phyloP scores from a whole-genome alignment of 1,284 basidiomycete genomes.

The Grifola frondosa region DNA sequence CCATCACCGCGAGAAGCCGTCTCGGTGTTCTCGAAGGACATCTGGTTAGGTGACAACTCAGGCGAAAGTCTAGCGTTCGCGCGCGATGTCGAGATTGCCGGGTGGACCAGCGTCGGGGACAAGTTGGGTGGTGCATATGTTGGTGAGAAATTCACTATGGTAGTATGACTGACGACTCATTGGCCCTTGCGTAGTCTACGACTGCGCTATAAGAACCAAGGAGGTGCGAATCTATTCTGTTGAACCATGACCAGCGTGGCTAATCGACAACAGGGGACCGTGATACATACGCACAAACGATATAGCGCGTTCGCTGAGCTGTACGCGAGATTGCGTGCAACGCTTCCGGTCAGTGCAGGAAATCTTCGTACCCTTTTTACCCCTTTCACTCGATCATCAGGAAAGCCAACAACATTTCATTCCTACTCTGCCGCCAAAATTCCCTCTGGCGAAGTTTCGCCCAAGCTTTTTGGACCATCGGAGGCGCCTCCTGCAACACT shows the following conservation, averaged over 20 bases:
- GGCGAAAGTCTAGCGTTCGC: constrained; percentile 56
- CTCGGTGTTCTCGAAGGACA: constrained; percentile 59
- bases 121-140: constrained; percentile 59
- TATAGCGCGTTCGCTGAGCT: constrained; percentile 71
- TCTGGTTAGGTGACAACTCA: constrained; percentile 62
- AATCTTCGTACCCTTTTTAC: constrained; percentile 1
- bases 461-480: constrained; percentile 71
- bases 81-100: constrained; percentile 58
- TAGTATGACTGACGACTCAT: background rate
- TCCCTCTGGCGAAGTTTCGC: constrained; percentile 64
- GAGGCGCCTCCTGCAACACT: constrained; percentile 62
- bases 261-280: constrained; percentile 46
- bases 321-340: constrained; percentile 46
- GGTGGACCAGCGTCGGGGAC: constrained; percentile 71
- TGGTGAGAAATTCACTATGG: constrained; percentile 38
- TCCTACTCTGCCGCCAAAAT: constrained; percentile 68
- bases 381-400: background rate
- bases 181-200: constrained; percentile 45
- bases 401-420: constrained; percentile 51
- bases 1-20: constrained; percentile 41
- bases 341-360: constrained; percentile 48
- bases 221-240: constrained; percentile 37
- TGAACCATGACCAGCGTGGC: background rate
- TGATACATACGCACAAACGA: constrained; percentile 66
- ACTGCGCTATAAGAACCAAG: constrained; percentile 62